Evolutionary conservation across 208 protist species (phyloP).

Genomic region (Crithidia acanthocephali): DNA sequence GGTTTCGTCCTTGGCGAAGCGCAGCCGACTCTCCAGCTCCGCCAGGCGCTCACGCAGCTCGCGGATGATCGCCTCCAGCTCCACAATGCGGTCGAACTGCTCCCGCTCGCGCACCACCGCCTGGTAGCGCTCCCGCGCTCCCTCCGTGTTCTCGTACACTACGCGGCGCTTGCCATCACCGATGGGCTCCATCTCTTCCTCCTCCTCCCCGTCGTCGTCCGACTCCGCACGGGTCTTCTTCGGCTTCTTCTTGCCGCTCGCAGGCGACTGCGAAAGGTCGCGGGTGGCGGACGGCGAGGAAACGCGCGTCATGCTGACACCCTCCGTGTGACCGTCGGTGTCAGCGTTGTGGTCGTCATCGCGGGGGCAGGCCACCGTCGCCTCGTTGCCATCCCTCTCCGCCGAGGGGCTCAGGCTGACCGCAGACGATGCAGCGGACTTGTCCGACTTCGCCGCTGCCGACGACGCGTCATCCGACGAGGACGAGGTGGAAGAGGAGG

Average conservation of each 20-base stretch:
- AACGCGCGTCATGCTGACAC: slow-evolving; percentile 21
- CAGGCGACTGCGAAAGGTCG: not conserved
- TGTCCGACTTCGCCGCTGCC: not conserved
- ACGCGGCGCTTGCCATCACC: slow-evolving; percentile 29
- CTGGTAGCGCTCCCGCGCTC: slow-evolving; percentile 57
- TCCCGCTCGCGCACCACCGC: slow-evolving; percentile 56
- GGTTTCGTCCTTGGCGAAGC: slow-evolving; percentile 60
- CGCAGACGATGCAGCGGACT: not conserved
- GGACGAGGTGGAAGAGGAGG: slow-evolving; percentile 13
- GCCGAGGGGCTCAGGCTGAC: slow-evolving; percentile 24
- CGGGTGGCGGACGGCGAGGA: slow-evolving; percentile 18
- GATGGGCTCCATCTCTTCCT: not conserved
- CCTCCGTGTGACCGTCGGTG: not conserved
- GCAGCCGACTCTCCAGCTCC: slow-evolving; percentile 64
- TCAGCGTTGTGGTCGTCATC: not conserved
- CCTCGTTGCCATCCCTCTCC: not conserved
- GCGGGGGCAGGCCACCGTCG: not conserved
- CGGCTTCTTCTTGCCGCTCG: not conserved
- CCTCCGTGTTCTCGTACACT: slow-evolving; percentile 60
- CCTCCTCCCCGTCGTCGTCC: slow-evolving; percentile 18
- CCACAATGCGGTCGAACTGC: slow-evolving; percentile 52
- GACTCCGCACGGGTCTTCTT: not conserved
- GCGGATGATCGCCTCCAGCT: slow-evolving; percentile 54
- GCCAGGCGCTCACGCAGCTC: slow-evolving; percentile 55
- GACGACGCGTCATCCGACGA: not conserved